Percentiles rank a stretch among this genome's conserved stretches.
Conservation (phyloP, 2,329 filamentous ascomycete species). For the Beauveria sp. region DNA sequence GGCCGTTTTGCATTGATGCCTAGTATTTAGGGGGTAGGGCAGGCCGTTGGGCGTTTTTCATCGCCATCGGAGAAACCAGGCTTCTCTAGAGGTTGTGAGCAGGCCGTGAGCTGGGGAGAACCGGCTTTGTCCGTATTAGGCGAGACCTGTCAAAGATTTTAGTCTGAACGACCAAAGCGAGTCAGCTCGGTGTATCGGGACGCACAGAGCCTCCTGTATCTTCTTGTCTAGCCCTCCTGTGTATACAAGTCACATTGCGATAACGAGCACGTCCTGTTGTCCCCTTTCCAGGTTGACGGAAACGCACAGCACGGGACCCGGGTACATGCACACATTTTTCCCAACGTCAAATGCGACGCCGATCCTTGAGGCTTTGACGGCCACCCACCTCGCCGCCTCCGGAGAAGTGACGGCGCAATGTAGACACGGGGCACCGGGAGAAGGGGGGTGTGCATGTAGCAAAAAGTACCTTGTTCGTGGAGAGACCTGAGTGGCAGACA, state of each 20-base stretch:
- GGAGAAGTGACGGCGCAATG: no score
- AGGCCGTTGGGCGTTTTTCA: background rate
- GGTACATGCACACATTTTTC: background rate
- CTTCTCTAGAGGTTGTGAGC: background rate
- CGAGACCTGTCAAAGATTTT: background rate
- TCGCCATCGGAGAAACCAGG: background rate
- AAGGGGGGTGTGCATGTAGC: background rate
- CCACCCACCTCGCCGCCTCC: no score
- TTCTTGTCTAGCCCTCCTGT: no score
- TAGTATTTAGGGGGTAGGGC: background rate
- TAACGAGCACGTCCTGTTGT: no score
- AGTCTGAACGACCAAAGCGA: background rate
- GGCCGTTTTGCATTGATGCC: background rate
- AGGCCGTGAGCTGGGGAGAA: background rate
- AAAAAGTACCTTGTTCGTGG: no score
- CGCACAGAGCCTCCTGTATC: background rate
- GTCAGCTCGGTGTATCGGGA: background rate
- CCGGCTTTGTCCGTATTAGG: constrained; percentile 11
- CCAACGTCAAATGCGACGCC: background rate
- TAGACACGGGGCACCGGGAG: background rate
- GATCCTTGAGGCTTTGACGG: background rate
- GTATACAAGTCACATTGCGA: background rate
- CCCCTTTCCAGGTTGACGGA: background rate
- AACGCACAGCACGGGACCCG: no score
- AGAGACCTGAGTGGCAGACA: background rate